phyloP scores from a whole-genome alignment of 1,284 basidiomycete species.

The Cryptococcus sp. region DNA sequence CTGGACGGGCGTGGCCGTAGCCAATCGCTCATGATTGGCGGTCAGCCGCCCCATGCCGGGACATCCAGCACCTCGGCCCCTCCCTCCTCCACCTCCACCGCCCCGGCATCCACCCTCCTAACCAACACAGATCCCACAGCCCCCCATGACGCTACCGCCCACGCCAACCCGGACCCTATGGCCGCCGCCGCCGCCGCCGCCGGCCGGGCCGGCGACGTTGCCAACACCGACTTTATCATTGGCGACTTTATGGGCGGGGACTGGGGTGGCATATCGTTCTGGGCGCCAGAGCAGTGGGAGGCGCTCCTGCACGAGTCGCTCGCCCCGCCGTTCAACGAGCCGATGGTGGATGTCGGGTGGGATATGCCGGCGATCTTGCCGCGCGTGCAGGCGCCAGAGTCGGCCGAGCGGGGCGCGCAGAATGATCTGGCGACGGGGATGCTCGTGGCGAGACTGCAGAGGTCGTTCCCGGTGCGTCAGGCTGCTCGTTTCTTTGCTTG shows the following conservation, averaged over 20 bases:
- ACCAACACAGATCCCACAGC: background rate
- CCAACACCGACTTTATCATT: background rate
- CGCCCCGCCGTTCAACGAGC: constrained; percentile 15
- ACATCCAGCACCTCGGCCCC: background rate
- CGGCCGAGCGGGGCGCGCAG: constrained; percentile 13
- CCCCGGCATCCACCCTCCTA: background rate
- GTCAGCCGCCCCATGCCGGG: background rate
- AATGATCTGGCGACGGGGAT: constrained; percentile 7
- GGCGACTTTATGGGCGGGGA: constrained; percentile 8
- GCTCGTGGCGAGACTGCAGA: constrained; percentile 16
- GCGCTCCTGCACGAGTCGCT: constrained; percentile 11
- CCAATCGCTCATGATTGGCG: background rate
- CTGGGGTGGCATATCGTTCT: constrained; percentile 9
- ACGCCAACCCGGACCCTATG: background rate
- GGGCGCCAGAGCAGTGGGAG: constrained; percentile 18
- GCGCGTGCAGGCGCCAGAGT: constrained; percentile 13
- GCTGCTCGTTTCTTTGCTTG: background rate
- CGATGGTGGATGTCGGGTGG: constrained; percentile 14
- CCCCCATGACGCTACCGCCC: background rate
- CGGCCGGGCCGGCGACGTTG: background rate
- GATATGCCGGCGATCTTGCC: constrained; percentile 3
- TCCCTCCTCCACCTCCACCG: background rate
- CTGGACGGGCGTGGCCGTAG: too few species aligned
- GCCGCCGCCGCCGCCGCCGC: background rate
- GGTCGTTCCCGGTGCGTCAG: constrained; percentile 24